phyloP scores from a whole-genome alignment of 2,329 filamentous ascomycete genomes.

The Botrytis fabae region DNA sequence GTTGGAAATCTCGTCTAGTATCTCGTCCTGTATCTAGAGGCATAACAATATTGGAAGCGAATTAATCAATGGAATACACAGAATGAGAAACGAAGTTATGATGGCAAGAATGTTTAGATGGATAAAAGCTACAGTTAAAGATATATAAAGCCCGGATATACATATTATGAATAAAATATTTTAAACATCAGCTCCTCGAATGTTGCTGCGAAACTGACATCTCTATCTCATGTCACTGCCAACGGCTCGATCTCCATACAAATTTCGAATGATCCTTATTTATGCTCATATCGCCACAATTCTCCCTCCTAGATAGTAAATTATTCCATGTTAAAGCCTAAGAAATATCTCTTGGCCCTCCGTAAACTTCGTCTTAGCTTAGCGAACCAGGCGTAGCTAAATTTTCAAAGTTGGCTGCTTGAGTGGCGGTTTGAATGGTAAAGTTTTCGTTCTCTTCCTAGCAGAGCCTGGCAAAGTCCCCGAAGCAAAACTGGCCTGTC shows the following conservation, averaged over 20 bases:
- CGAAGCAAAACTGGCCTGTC: conserved; percentile 12
- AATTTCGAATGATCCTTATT: neutral
- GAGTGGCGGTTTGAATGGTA: conserved; percentile 22
- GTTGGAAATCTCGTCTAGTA: neutral
- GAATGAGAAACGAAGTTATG: neutral
- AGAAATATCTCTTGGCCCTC: neutral
- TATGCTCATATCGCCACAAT: neutral
- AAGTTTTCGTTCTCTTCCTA: conserved; percentile 17
- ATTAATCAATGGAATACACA: neutral
- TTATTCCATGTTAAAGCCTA: neutral
- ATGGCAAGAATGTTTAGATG: neutral
- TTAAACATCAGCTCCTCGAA: neutral
- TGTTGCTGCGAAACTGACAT: neutral
- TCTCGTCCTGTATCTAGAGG: neutral
- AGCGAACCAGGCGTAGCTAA: neutral
- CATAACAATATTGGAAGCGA: neutral
- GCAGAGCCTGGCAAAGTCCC: conserved; percentile 17
- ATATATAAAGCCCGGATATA: neutral
- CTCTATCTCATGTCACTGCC: neutral
- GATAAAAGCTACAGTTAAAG: neutral
- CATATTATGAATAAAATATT: neutral
- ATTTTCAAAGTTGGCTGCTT: conserved; percentile 1
- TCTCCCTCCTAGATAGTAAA: neutral
- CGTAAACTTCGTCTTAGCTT: neutral
- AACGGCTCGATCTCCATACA: neutral